Percentiles rank a stretch among this genome's conserved stretches.
These are phyloP conservation scores for Fraxinus latifolia DNA, from an alignment of 305 asterid genomes.

Conservation along the genomic window DNA sequence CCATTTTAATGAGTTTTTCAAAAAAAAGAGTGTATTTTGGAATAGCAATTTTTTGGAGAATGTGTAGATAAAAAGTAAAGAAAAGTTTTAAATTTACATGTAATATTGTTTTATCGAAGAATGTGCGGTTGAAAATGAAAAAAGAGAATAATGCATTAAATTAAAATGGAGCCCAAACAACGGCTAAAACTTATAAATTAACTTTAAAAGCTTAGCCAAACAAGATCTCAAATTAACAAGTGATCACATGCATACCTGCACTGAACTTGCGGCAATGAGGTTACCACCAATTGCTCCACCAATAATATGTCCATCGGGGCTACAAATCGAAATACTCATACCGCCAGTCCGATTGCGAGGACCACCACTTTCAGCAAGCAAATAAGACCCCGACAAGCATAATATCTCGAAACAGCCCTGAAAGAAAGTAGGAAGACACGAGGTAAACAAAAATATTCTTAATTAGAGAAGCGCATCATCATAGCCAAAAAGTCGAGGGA, in stretches of 20 bases:
- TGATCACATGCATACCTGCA: slow-evolving; percentile 33
- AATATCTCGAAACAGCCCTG: slow-evolving; percentile 54
- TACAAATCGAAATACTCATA: slow-evolving; percentile 43
- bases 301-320: slow-evolving; percentile 44
- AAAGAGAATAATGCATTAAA: too few species aligned
- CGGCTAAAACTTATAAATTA: neutral
- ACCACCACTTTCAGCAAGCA: slow-evolving; percentile 43
- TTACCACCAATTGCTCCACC: slow-evolving; percentile 54
- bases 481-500: neutral
- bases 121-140: too few species aligned
- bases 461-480: neutral
- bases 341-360: slow-evolving; percentile 43
- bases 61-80: too few species aligned
- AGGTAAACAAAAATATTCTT: neutral
- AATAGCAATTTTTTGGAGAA: too few species aligned
- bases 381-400: slow-evolving; percentile 50
- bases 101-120: too few species aligned
- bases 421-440: slow-evolving; percentile 1
- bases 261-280: slow-evolving; percentile 41
- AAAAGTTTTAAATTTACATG: too few species aligned
- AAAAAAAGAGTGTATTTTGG: too few species aligned
- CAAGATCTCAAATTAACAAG: neutral
- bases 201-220: neutral
- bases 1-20: too few species aligned
- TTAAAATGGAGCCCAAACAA: too few species aligned